Evolutionary conservation across 495 filamentous ascomycete species (phyloP).

Genomic region (Pyrenopolyporus hunteri): DNA sequence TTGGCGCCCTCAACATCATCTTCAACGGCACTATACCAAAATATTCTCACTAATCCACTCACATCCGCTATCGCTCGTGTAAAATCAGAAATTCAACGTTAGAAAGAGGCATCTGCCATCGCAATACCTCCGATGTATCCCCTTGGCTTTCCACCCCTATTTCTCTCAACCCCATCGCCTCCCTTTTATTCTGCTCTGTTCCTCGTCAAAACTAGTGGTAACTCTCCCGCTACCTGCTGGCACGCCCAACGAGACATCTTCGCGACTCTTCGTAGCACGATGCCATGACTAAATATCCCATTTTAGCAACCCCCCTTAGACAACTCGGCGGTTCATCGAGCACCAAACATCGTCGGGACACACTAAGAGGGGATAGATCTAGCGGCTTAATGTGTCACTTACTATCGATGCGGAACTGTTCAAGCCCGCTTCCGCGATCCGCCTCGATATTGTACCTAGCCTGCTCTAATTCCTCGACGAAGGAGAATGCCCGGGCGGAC

Average conservation of each 20-base stretch:
- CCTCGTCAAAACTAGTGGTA: conserved; percentile 11
- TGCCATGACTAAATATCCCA: neutral
- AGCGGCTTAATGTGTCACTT: neutral
- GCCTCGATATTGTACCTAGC: conserved; percentile 3
- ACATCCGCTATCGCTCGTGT: too few relatives aligned
- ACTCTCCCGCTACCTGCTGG: neutral
- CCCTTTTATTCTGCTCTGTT: neutral
- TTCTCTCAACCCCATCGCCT: neutral
- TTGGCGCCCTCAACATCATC: too few relatives aligned
- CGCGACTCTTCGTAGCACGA: neutral
- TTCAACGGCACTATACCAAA: too few relatives aligned
- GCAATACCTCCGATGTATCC: neutral
- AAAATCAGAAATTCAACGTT: too few relatives aligned
- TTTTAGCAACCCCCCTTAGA: neutral
- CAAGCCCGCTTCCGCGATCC: neutral
- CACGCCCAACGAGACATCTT: conserved; percentile 13
- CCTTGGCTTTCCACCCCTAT: neutral
- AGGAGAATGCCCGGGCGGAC: neutral
- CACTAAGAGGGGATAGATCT: neutral
- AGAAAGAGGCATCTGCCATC: too few relatives aligned
- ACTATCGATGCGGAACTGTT: conserved; percentile 23
- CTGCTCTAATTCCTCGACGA: neutral
- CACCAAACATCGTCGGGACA: neutral
- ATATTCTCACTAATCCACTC: too few relatives aligned
- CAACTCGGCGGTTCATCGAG: neutral